Conservation (phyloP, 129 eudicot genomes). For the Heracleum sosnowskyi region DNA sequence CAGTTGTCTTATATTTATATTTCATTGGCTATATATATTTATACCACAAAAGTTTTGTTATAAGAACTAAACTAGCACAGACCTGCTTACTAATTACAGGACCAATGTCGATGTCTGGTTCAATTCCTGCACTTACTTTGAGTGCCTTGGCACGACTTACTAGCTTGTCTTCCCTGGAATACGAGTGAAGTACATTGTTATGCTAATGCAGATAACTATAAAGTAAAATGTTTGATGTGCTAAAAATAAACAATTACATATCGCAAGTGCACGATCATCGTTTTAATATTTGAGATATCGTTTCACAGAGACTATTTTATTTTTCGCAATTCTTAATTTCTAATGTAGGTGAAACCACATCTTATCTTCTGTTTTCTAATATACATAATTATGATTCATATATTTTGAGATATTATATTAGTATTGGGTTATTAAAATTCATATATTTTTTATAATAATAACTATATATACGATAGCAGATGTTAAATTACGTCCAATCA, state of each 20-base stretch:
- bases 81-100: constrained; percentile 93
- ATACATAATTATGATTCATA: neutral
- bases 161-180: constrained; percentile 74
- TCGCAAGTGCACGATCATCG: no score
- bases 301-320: no score
- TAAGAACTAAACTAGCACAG: neutral
- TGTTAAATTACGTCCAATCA: neutral
- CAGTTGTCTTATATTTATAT: neutral
- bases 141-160: constrained; percentile 67
- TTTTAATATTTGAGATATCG: no score
- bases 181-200: neutral
- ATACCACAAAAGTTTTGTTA: neutral
- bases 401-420: neutral
- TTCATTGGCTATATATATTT: neutral
- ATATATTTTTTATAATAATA: neutral
- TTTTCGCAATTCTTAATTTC: no score
- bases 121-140: constrained; percentile 80
- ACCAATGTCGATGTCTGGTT: constrained; percentile 85
- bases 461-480: neutral
- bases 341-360: neutral
- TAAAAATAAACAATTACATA: no score
- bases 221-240: neutral
- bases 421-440: neutral
- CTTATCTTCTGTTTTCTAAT: neutral
- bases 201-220: neutral